These are phyloP conservation scores for Jacaranda copaia DNA, from an alignment of 257 asterid species.

Conservation along the genomic window DNA sequence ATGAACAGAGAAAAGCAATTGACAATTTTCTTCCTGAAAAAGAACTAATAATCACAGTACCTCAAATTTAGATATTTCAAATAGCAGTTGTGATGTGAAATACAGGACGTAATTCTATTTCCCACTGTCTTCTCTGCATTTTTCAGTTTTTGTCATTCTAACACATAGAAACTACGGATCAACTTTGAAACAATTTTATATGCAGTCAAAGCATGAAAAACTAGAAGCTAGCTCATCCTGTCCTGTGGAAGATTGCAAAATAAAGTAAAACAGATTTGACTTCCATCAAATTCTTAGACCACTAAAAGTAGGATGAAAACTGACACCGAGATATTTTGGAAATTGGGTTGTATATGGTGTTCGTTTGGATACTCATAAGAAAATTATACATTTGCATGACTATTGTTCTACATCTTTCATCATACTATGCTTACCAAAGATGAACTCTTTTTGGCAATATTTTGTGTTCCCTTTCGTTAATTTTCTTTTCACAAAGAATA, in stretches of 20 bases:
- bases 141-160: too few species aligned
- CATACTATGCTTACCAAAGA: neutral
- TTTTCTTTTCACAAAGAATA: neutral
- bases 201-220: too few species aligned
- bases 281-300: neutral
- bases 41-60: conserved; percentile 11
- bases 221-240: too few species aligned
- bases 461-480: conserved; percentile 2
- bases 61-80: neutral
- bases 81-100: neutral
- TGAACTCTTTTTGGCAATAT: neutral
- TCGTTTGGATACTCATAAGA: neutral
- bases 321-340: neutral
- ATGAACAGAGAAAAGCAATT: neutral
- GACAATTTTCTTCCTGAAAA: neutral
- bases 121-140: too few species aligned
- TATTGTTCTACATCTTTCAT: conserved; percentile 9
- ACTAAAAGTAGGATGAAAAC: neutral
- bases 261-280: neutral
- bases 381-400: neutral
- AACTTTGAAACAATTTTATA: too few species aligned
- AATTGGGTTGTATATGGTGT: neutral
- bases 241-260: too few species aligned
- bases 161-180: too few species aligned
- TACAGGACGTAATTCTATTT: too few species aligned